A percentile compares a stretch with the other conserved stretches of the same genome.
Evolutionary conservation across 2,329 filamentous ascomycete species (phyloP).

Genomic region (Clonostachys rhizophaga): DNA sequence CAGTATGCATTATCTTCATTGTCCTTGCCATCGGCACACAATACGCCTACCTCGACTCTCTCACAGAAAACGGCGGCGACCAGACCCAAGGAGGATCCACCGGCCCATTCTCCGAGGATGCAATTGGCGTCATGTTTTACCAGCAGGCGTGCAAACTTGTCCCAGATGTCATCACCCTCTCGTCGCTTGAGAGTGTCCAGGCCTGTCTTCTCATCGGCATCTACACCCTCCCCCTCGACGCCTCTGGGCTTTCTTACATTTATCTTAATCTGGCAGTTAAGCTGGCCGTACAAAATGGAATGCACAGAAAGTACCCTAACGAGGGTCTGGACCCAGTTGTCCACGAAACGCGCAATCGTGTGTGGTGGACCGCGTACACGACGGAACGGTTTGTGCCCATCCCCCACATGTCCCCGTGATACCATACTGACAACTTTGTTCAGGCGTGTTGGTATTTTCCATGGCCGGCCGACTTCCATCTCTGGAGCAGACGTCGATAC

Average conservation of each 20-base stretch:
- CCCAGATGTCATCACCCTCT: conserved; percentile 50
- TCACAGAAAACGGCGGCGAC: conserved; percentile 6
- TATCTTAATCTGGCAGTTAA: conserved; percentile 52
- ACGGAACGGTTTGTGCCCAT: conserved; percentile 35
- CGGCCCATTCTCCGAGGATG: conserved; percentile 37
- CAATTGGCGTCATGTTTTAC: conserved; percentile 51
- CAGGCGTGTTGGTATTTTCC: conserved; percentile 49
- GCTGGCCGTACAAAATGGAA: conserved; percentile 54
- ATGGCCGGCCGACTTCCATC: conserved; percentile 50
- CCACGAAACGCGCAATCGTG: conserved; percentile 46
- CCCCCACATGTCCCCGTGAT: conserved; percentile 13
- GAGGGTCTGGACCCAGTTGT: conserved; percentile 39
- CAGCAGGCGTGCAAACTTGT: conserved; percentile 48
- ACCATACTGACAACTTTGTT: conserved; percentile 7
- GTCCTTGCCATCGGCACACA: conserved; percentile 45
- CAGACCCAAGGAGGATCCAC: conserved; percentile 9
- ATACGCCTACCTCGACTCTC: conserved; percentile 40
- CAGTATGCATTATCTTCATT: conserved; percentile 38
- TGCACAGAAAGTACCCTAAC: conserved; percentile 47
- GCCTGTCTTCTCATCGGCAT: conserved; percentile 51
- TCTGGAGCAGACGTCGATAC: conserved; percentile 47
- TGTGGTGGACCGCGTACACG: conserved; percentile 54
- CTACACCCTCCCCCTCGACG: conserved; percentile 49
- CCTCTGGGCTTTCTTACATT: conserved; percentile 50
- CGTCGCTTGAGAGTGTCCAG: conserved; percentile 52